phyloP scores from a whole-genome alignment of 192 early-diverging fungal species.

The Mycoemilia scoparia region DNA sequence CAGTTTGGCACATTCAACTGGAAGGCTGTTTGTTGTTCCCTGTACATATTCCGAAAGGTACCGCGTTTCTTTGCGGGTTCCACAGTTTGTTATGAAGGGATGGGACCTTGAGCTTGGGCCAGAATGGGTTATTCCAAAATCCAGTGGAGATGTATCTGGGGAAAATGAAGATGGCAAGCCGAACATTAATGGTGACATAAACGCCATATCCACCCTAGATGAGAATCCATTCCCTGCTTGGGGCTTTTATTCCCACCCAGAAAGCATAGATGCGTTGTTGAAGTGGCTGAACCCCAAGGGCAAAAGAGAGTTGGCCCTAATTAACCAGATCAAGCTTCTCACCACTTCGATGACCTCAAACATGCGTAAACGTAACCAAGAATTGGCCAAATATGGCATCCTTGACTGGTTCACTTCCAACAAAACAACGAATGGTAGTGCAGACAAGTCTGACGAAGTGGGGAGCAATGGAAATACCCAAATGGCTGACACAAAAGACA shows the following conservation, averaged over 20 bases:
- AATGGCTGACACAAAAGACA: too few species aligned
- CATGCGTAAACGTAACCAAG: conserved; percentile 35
- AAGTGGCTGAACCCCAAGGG: conserved; percentile 66
- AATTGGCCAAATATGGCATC: too few species aligned
- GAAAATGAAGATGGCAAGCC: conserved; percentile 4
- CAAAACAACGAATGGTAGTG: too few species aligned
- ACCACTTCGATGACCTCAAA: conserved; percentile 24
- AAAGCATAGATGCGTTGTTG: conserved; percentile 46
- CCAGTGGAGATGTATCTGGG: conserved; percentile 7
- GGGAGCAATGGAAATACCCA: too few species aligned
- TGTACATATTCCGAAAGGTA: conserved; percentile 26
- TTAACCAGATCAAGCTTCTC: conserved; percentile 34
- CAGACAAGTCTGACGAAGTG: too few species aligned
- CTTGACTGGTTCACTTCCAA: too few species aligned
- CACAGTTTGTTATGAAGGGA: conserved; percentile 6
- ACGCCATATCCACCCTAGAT: conserved; percentile 1
- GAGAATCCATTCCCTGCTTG: conserved; percentile 14
- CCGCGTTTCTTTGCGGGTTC: conserved; percentile 3
- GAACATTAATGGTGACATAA: too few species aligned
- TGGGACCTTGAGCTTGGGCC: conserved; percentile 26
- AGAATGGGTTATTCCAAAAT: conserved; percentile 15
- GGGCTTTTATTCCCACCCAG: conserved; percentile 30
- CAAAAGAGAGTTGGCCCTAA: conserved; percentile 44
- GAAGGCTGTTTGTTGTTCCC: conserved; percentile 39
- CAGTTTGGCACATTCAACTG: conserved; percentile 29